Conservation (phyloP, 306 rosid genomes). For the Cucurbita pepo region DNA sequence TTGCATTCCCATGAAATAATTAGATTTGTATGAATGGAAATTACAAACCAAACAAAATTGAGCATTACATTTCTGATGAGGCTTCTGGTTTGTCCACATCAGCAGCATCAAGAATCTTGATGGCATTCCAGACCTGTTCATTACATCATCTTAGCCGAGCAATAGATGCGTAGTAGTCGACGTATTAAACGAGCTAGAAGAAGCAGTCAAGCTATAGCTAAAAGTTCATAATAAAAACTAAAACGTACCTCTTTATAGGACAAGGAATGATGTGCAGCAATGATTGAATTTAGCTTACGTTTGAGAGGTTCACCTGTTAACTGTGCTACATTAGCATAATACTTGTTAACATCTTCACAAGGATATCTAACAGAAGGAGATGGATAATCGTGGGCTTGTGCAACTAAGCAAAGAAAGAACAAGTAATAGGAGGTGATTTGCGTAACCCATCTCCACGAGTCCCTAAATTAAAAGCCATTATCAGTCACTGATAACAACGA, state of each 20-base stretch:
- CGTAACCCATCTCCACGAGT: conserved; percentile 32
- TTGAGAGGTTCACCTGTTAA: conserved; percentile 32
- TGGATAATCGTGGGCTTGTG: conserved; percentile 24
- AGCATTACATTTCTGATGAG: conserved; percentile 33
- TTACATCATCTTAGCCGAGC: not conserved
- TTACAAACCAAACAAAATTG: not conserved
- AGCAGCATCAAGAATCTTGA: conserved; percentile 69
- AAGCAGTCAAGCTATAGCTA: not conserved
- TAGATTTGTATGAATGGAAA: not conserved
- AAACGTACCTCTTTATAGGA: conserved; percentile 20
- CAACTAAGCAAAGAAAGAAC: conserved; percentile 34
- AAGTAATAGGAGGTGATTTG: conserved; percentile 32
- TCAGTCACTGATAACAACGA: not conserved
- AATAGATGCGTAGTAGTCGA: not conserved
- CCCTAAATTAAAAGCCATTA: conserved; percentile 8
- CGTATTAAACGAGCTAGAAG: not conserved
- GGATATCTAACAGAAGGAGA: conserved; percentile 21
- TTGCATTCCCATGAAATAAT: not conserved
- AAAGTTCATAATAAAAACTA: not conserved
- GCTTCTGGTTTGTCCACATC: conserved; percentile 38
- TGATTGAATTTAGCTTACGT: conserved; percentile 30
- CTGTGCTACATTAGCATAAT: conserved; percentile 25
- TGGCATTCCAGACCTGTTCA: conserved; percentile 60
- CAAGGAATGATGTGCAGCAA: conserved; percentile 41
- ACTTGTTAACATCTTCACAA: conserved; percentile 35